Percentiles rank a stretch among this genome's conserved stretches.
Conservation (phyloP, 805 yeast genomes). For the Ogataea pilisensis region DNA sequence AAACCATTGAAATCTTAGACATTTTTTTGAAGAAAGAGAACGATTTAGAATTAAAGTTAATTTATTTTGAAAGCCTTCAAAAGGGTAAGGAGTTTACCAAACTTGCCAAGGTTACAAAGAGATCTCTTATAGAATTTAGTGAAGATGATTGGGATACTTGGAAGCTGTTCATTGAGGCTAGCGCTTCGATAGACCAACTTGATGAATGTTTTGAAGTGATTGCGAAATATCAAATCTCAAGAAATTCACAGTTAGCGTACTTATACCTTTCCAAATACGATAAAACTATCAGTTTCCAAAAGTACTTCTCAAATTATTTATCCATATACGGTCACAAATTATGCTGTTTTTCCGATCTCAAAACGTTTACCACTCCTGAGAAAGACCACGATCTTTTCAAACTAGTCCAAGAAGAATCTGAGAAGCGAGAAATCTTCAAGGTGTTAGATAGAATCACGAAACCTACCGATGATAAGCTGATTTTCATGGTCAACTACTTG, state of each 20-base stretch:
- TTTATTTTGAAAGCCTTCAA: constrained; percentile 46
- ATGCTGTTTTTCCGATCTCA: constrained; percentile 63
- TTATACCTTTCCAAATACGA: constrained; percentile 38
- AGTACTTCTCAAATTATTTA: constrained; percentile 40
- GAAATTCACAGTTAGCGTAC: constrained; percentile 55
- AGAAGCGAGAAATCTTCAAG: constrained; percentile 6
- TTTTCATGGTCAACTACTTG: constrained; percentile 27
- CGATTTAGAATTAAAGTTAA: constrained; percentile 62
- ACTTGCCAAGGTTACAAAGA: constrained; percentile 37
- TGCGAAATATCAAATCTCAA: constrained; percentile 32
- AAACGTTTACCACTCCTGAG: constrained; percentile 22
- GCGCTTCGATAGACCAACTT: constrained; percentile 31
- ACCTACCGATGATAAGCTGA: constrained; percentile 20
- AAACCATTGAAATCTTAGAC: constrained; percentile 30
- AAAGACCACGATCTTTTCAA: constrained; percentile 1
- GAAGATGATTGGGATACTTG: constrained; percentile 80
- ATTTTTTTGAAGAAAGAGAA: constrained; percentile 34
- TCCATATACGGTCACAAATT: constrained; percentile 47
- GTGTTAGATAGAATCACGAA: constrained; percentile 9
- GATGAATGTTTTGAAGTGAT: constrained; percentile 33
- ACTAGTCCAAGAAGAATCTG: constrained; percentile 9
- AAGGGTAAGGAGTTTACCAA: constrained; percentile 38
- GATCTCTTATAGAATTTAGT: constrained; percentile 40
- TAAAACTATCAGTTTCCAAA: constrained; percentile 16
- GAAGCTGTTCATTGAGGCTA: constrained; percentile 50